Evolutionary conservation across 345 rosid genomes (phyloP), one percentile per base, ranked within the genome.

Genomic region (Populus pruinosa): DNA sequence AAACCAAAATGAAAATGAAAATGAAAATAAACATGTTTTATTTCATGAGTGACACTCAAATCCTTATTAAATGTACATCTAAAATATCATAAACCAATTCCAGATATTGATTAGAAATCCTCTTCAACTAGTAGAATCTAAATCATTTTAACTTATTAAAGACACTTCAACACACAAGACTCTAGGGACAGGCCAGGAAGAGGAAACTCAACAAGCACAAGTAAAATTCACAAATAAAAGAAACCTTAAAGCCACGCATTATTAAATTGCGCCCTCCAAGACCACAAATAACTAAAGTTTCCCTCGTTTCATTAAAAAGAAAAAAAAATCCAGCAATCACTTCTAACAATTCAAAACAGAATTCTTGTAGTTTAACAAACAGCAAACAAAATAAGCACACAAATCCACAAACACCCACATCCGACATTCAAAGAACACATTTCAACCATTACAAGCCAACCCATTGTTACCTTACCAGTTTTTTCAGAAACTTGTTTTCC

Each of bases 381-480:
- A 38, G 55, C 65, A 68, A n/a, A n/a, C 29, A n/a, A 59, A 36
- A 72, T 14, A 25, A 70, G 29, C 43, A 36, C 67, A 14, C 29
- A 62, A 29, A 69, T 69, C 67, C 36, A 68, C 77, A 67, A 13
- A 14, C 17, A 33, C 38, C n/a, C 23, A 68, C 21, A 77, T 56
- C 49, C 29, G 18, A 68, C 21, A 77, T 56, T 14, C 20, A 23
- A 78, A 29, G 59, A 53, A 53, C 59, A 53, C 55, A 63, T 17
- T 20, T 0, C 36, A 33, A 33, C 36, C 36, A 33, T 33, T 33
- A 33, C 36, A 33, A 33, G 36, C 1, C 59, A 82, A 76, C 13
- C 1, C 21, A 79, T 59, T 59, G 86, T 77, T 74, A 87, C 79
- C 90, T 91, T 88, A 93, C 97, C 96, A 85, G 88, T 76, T 84